These are phyloP conservation scores for Calocera cornea DNA, from an alignment of 768 basidiomycete species.

Conservation along the genomic window DNA sequence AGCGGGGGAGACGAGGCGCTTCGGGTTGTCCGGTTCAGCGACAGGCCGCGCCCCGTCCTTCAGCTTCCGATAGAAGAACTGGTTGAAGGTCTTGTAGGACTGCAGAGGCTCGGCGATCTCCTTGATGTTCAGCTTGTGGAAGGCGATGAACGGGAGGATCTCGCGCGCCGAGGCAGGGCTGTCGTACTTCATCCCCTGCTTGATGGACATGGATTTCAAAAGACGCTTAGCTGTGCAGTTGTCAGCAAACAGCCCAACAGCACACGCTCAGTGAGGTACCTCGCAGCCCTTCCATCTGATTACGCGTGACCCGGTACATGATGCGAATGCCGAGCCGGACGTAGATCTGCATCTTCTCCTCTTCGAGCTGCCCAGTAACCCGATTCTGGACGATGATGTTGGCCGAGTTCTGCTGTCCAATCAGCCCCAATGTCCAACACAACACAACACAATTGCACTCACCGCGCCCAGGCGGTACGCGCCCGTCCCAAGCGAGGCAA, in stretches of 20 bases:
- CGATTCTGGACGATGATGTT: constrained; percentile 98
- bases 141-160: constrained; percentile 77
- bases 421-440: no score
- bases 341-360: constrained; percentile 97
- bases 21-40: constrained; percentile 57
- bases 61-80: constrained; percentile 89
- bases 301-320: constrained; percentile 74
- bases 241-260: background rate
- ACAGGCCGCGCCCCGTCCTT: constrained; percentile 69
- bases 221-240: constrained; percentile 50
- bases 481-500: constrained; percentile 74
- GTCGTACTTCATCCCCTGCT: constrained; percentile 90
- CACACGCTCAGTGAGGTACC: constrained; percentile 34
- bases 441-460: constrained; percentile 27
- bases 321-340: constrained; percentile 85
- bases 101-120: constrained; percentile 74
- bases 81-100: constrained; percentile 83
- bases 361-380: constrained; percentile 77
- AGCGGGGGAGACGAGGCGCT: constrained; percentile 71
- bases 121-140: constrained; percentile 68
- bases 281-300: constrained; percentile 76
- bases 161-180: constrained; percentile 69
- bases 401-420: constrained; percentile 69
- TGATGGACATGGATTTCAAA: constrained; percentile 78
- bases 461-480: constrained; percentile 84